Conservation (phyloP, 352 stramenopile species). For the Pythium oligandrum region DNA sequence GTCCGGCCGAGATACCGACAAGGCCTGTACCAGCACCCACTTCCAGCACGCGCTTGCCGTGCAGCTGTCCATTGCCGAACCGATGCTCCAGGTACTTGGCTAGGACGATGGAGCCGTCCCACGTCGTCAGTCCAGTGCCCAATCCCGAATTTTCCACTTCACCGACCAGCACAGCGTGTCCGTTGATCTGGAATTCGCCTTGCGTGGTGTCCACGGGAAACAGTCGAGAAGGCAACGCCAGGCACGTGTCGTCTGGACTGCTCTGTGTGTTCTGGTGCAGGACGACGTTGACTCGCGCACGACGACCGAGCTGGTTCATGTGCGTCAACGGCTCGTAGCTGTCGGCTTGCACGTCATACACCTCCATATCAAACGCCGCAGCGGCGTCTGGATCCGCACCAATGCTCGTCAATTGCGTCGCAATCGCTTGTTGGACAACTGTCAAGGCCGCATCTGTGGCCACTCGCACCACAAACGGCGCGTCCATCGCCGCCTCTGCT, state of each 20-base stretch:
- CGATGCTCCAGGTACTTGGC: slow-evolving; percentile 86
- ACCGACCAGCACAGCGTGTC: slow-evolving; percentile 36
- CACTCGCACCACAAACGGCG: too few relatives aligned
- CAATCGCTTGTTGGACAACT: too few relatives aligned
- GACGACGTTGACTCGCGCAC: slow-evolving; percentile 17
- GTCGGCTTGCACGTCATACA: slow-evolving; percentile 11
- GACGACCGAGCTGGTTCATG: slow-evolving; percentile 5
- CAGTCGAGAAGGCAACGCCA: slow-evolving; percentile 47
- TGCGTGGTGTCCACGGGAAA: slow-evolving; percentile 45
- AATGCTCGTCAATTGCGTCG: too few relatives aligned
- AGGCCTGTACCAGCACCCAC: slow-evolving; percentile 84
- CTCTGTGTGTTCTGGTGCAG: background rate
- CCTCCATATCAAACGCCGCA: slow-evolving; percentile 15
- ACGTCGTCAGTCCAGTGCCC: slow-evolving; percentile 87
- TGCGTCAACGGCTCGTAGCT: slow-evolving; percentile 6
- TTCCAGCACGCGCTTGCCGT: slow-evolving; percentile 60
- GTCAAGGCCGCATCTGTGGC: too few relatives aligned
- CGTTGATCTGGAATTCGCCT: slow-evolving; percentile 52
- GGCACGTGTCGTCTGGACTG: slow-evolving; percentile 5
- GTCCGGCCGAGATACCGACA: slow-evolving; percentile 74
- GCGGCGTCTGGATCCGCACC: background rate
- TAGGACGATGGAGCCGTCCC: slow-evolving; percentile 89
- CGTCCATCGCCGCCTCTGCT: too few relatives aligned
- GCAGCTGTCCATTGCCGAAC: slow-evolving; percentile 11
- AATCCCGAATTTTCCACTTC: slow-evolving; percentile 79